These are phyloP conservation scores for Heterobasidion occidentale DNA, from an alignment of 1,284 basidiomycete species.

Conservation along the genomic window DNA sequence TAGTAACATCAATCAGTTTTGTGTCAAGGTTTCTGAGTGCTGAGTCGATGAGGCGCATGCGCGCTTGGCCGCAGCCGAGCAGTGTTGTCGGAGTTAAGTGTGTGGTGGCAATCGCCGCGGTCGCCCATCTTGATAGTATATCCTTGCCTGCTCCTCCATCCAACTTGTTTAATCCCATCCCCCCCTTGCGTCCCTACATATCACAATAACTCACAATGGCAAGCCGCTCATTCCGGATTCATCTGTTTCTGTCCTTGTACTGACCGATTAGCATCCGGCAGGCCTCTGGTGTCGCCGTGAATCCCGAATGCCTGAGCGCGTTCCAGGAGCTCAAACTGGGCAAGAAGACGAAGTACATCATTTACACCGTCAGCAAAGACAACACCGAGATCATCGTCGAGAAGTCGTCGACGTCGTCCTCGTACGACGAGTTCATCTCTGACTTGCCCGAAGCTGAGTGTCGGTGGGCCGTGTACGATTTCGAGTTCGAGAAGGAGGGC, in stretches of 20 bases:
- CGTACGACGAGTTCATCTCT: slow-evolving; percentile 75
- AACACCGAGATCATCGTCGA: slow-evolving; percentile 74
- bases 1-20: no score
- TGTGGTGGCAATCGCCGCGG: slow-evolving; percentile 13
- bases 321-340: slow-evolving; percentile 79
- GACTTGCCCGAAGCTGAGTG: slow-evolving; percentile 76
- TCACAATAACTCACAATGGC: slow-evolving; percentile 4
- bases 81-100: background rate
- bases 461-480: slow-evolving; percentile 91
- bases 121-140: slow-evolving; percentile 10
- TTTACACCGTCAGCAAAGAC: slow-evolving; percentile 65
- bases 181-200: slow-evolving; percentile 8
- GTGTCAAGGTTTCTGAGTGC: no score
- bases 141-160: slow-evolving; percentile 3
- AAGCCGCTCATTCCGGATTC: background rate
- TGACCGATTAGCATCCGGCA: background rate
- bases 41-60: background rate
- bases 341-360: slow-evolving; percentile 85
- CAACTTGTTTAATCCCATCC: slow-evolving; percentile 6
- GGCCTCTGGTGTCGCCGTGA: slow-evolving; percentile 64
- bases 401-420: slow-evolving; percentile 36
- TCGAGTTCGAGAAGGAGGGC: slow-evolving; percentile 76
- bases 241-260: background rate
- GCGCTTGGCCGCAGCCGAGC: background rate
- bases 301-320: slow-evolving; percentile 47